Evolutionary conservation across 2,329 filamentous ascomycete genomes (phyloP).

Genomic region (Cercospora sesami): DNA sequence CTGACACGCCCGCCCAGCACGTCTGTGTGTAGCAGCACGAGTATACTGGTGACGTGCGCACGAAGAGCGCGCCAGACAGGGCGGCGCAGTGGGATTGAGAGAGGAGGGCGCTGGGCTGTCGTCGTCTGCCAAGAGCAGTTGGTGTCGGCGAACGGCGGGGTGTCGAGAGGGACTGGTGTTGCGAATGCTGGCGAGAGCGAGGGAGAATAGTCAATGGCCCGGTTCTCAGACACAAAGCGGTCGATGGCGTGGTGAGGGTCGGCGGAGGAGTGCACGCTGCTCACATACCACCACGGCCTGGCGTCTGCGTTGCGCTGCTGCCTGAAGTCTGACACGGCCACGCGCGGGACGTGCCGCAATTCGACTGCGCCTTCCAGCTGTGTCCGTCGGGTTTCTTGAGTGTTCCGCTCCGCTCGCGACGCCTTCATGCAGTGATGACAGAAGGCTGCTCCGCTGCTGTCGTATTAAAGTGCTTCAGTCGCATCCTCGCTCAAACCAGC

Average conservation of each 20-base stretch:
- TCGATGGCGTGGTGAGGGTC: neutral
- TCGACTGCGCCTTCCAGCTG: neutral
- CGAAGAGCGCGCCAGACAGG: neutral
- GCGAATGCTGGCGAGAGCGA: neutral
- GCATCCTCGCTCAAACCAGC: neutral
- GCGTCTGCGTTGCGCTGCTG: constrained; percentile 2
- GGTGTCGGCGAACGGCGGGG: neutral
- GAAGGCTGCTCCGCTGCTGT: neutral
- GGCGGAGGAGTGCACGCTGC: neutral
- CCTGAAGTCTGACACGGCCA: constrained; percentile 1
- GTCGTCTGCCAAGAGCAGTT: neutral
- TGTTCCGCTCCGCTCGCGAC: neutral
- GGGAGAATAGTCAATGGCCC: neutral
- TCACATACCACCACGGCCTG: neutral
- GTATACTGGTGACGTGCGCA: neutral
- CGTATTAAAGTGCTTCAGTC: neutral
- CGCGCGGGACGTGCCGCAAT: neutral
- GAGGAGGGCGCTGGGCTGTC: neutral
- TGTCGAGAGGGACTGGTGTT: neutral
- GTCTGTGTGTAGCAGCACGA: neutral
- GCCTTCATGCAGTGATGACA: neutral
- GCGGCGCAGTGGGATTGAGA: neutral
- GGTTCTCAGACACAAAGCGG: neutral
- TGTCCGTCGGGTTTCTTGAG: neutral
- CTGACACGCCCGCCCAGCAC: neutral